phyloP scores from a whole-genome alignment of 2,329 filamentous ascomycete species.

The Ophiostoma ulmi region DNA sequence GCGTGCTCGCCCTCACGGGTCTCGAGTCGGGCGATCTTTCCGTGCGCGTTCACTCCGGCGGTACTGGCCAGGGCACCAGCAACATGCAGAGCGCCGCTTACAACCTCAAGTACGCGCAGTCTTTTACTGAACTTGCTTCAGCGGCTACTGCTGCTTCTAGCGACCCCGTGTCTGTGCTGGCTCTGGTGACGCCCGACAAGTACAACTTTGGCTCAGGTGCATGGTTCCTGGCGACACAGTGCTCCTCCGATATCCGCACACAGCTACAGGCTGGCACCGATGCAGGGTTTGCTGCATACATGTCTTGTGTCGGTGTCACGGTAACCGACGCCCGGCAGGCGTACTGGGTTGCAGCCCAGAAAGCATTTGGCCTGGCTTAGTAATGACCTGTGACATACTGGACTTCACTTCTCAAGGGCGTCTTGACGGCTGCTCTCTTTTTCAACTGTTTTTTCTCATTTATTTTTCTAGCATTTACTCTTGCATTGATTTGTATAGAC shows the following conservation, averaged over 20 bases:
- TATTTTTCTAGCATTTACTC: neutral
- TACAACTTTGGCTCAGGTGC: conserved; percentile 51
- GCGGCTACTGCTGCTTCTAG: conserved; percentile 31
- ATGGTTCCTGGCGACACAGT: conserved; percentile 49
- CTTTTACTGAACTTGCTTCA: conserved; percentile 37
- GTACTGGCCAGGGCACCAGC: conserved; percentile 64
- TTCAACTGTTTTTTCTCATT: neutral
- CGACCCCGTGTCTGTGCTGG: conserved; percentile 40
- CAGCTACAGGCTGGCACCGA: conserved; percentile 39
- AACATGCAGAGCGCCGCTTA: conserved; percentile 45
- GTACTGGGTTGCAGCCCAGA: conserved; percentile 46
- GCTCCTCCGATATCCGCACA: conserved; percentile 33
- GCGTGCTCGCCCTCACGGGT: conserved; percentile 63
- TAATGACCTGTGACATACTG: neutral
- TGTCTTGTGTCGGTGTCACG: conserved; percentile 43
- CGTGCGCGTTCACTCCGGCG: conserved; percentile 57
- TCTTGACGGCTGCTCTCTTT: conserved; percentile 1
- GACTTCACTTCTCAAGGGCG: neutral
- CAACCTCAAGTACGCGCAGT: conserved; percentile 47
- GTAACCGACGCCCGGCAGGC: conserved; percentile 32
- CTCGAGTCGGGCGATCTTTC: conserved; percentile 66
- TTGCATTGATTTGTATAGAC: neutral
- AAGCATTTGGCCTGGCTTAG: conserved; percentile 38
- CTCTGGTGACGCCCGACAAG: conserved; percentile 44
- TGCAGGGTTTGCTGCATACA: conserved; percentile 42